Evolutionary conservation across 768 basidiomycete species (phyloP).

Genomic region (Phallus indusiatus): DNA sequence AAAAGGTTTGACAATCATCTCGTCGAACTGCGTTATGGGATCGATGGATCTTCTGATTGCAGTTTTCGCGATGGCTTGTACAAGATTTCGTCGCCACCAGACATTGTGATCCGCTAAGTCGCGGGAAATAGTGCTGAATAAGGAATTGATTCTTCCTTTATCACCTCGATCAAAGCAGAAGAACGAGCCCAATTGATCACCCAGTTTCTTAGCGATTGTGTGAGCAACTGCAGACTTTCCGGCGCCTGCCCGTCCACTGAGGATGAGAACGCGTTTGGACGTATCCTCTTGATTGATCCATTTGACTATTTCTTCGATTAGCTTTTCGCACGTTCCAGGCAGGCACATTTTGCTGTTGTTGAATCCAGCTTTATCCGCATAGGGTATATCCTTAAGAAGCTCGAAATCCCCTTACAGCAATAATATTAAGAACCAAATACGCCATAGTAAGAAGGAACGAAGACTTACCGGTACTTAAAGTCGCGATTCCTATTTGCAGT

Average conservation of each 20-base stretch:
- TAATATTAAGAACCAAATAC: too few species aligned
- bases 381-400: neutral
- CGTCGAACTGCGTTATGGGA: neutral
- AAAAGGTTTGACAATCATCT: neutral
- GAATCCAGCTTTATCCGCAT: neutral
- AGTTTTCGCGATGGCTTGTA: neutral
- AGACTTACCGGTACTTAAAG: too few species aligned
- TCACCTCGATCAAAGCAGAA: too few species aligned
- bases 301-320: too few species aligned
- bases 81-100: too few species aligned
- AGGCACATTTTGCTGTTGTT: neutral
- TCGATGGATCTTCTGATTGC: neutral
- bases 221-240: conserved; percentile 14
- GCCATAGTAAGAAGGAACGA: too few species aligned
- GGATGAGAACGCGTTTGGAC: too few species aligned
- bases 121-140: conserved; percentile 11
- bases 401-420: too few species aligned
- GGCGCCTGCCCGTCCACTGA: too few species aligned
- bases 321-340: neutral
- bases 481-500: neutral
- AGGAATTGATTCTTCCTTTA: too few species aligned
- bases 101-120: conserved; percentile 6
- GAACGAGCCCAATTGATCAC: conserved; percentile 7
- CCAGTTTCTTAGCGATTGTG: conserved; percentile 2
- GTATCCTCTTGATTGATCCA: too few species aligned